These are phyloP conservation scores for Daucus carota DNA, from an alignment of 129 eudicot species.

Conservation along the genomic window DNA sequence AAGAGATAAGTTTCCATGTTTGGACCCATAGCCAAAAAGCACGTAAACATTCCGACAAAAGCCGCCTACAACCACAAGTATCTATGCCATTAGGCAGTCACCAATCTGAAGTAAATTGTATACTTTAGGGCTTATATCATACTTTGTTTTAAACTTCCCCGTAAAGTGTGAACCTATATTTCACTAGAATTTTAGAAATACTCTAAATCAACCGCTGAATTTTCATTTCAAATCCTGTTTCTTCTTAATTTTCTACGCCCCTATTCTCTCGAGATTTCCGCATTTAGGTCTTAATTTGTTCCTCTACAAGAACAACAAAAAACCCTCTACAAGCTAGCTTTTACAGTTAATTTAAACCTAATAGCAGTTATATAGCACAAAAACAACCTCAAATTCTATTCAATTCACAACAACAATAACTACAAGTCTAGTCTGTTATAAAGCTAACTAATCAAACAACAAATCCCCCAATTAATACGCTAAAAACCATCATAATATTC, in stretches of 20 bases:
- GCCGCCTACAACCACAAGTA: neutral
- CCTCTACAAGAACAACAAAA: neutral
- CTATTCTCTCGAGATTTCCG: neutral
- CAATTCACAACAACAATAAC: neutral
- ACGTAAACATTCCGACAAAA: neutral
- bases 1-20: neutral
- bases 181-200: too few relatives aligned
- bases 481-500: neutral
- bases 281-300: neutral
- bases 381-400: neutral
- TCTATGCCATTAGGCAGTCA: neutral
- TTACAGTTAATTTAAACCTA: neutral
- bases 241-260: neutral
- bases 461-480: neutral
- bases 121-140: neutral
- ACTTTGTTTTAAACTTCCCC: too few relatives aligned
- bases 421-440: neutral
- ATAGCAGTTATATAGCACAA: neutral
- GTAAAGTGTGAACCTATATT: too few relatives aligned
- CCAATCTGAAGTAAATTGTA: neutral
- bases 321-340: neutral
- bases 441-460: neutral
- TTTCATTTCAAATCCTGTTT: neutral
- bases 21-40: neutral
- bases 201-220: neutral